Conservation (phyloP, 345 rosid genomes). For the Acer yangbiense region DNA sequence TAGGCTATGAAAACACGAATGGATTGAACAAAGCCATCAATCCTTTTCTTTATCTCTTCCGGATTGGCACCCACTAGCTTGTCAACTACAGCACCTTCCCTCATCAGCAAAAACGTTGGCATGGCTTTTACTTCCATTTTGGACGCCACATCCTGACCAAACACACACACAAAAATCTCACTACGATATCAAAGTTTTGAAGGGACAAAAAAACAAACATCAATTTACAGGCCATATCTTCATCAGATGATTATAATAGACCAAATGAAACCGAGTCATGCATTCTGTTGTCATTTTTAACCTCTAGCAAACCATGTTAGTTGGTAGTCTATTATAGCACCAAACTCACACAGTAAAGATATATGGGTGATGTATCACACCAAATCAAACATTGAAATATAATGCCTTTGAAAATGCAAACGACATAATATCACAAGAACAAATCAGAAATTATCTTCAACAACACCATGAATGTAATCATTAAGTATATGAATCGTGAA, state of each 20-base stretch:
- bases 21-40: slow-evolving; percentile 64
- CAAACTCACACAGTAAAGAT: not conserved
- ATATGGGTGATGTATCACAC: no score
- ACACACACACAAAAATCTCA: slow-evolving; percentile 20
- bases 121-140: slow-evolving; percentile 81
- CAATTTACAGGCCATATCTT: not conserved
- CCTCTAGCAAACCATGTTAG: not conserved
- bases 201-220: not conserved
- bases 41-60: slow-evolving; percentile 83
- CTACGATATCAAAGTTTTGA: not conserved
- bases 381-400: no score
- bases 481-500: no score
- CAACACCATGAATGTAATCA: no score
- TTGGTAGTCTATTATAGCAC: not conserved
- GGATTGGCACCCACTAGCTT: slow-evolving; percentile 92
- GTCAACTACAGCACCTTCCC: slow-evolving; percentile 58
- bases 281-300: not conserved
- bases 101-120: slow-evolving; percentile 87
- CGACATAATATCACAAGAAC: no score
- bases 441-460: no score
- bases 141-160: slow-evolving; percentile 67
- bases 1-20: slow-evolving; percentile 38
- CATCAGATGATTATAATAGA: not conserved
- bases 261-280: not conserved
- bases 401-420: no score